Base-by-base conservation (phyloP, 2,329 filamentous ascomycete species). In the Helotiales sp. region DNA sequence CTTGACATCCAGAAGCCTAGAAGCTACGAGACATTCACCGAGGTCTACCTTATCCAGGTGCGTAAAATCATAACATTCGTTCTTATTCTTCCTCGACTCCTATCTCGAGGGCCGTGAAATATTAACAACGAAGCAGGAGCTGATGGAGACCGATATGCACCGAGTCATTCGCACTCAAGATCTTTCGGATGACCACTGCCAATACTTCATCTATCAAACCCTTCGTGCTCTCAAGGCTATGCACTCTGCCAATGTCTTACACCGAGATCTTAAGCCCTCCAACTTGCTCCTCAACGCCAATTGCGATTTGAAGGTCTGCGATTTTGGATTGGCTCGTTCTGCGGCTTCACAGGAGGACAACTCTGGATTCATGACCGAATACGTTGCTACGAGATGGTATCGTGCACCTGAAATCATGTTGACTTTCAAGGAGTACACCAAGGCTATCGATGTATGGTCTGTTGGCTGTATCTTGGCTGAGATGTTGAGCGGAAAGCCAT, bases 321-420 rank as follows among this genome's bases (percentile, higher is more conserved):
- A 99, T 75, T 99, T 99, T 71, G 95, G 95, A 72, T 85, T 99
- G 57, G 95, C 95, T 49, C 88, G 93, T 71, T 98, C 93, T 9
- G 95, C 95, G 12, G 95, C 95, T 8, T 97, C 93, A 9, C 96
- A 96, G 67, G 95, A 99, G 72, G 95, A 99, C 76, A 99, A 99
- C 78, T 97, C 93, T n/a, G 95, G 95, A 22, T 99, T 99, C 84
- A 99, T 99, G 95, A 99, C 95, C 15, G 95, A 99, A 96, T 99
- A 99, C 74, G 95, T 99, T 57, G 95, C 95, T 52, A 99, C 95
- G 47, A 88, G 95, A 70, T 99, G 95, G 95, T 99, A 99, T 77
- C 92, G 95, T 76, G 95, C 95, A 5, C 95, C 95, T 3, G 95
- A 99, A 75, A 99, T 99, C 75, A 99, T 99, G 95, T 88, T 99